phyloP scores from a whole-genome alignment of 2,329 filamentous ascomycete genomes.

The Aschersonia sp. region DNA sequence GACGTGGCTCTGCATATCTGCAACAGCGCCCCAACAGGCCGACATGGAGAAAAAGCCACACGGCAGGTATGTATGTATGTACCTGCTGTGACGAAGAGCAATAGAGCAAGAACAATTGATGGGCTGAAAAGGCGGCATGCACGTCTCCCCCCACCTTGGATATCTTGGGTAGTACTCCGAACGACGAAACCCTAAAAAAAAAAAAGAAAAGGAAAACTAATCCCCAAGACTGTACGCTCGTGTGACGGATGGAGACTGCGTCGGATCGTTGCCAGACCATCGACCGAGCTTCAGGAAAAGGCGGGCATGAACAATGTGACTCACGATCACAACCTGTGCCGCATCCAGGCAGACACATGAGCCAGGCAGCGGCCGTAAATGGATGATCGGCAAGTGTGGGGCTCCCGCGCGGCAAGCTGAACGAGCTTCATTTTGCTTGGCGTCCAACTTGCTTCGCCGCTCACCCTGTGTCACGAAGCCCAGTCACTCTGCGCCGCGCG shows the following conservation, averaged over 20 bases:
- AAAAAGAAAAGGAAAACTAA: neutral
- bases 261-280: neutral
- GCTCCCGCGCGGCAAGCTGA: neutral
- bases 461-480: no score
- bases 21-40: no score
- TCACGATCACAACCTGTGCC: neutral
- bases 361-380: no score
- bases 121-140: neutral
- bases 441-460: neutral
- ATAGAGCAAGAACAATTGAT: neutral
- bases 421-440: neutral
- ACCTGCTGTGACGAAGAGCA: neutral
- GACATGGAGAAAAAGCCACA: no score
- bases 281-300: neutral
- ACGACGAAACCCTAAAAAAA: neutral
- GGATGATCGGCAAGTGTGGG: neutral
- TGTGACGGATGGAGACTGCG: no score
- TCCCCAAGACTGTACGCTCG: no score
- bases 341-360: no score
- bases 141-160: neutral
- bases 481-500: no score
- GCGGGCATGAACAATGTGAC: neutral
- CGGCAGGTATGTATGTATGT: neutral
- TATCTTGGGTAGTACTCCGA: neutral
- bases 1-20: no score